Evolutionary conservation across 768 basidiomycete species (phyloP).

Genomic region (Lactarius trivialis): DNA sequence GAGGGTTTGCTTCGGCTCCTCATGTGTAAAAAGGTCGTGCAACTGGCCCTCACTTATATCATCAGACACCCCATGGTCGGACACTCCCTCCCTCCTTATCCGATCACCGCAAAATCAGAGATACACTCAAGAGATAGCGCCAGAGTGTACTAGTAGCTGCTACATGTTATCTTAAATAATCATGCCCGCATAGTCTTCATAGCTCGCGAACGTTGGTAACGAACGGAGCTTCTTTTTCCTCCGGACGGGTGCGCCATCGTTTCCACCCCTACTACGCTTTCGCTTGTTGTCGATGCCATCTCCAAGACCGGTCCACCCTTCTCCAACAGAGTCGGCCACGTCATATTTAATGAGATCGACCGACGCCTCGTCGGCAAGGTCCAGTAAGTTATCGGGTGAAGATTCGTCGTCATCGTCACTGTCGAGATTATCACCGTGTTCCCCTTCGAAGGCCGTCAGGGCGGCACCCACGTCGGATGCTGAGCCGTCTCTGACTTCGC

Average conservation of each 20-base stretch:
- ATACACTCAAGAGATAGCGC: no score
- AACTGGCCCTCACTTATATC: no score
- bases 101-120: no score
- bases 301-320: constrained; percentile 52
- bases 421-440: constrained; percentile 24
- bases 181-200: constrained; percentile 80
- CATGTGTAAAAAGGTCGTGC: no score
- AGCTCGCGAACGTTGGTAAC: constrained; percentile 78
- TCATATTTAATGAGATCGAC: constrained; percentile 56
- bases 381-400: constrained; percentile 59
- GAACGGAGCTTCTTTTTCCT: constrained; percentile 68
- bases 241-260: constrained; percentile 37
- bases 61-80: no score
- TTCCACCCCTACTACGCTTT: constrained; percentile 41
- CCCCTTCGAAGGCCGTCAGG: constrained; percentile 26
- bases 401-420: constrained; percentile 34
- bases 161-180: constrained; percentile 74
- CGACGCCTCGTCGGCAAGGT: constrained; percentile 47
- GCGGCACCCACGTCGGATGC: constrained; percentile 36
- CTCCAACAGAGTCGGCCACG: constrained; percentile 42
- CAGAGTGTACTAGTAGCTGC: no score
- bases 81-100: no score
- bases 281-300: constrained; percentile 27
- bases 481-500: constrained; percentile 22
- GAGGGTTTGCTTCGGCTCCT: no score